A percentile compares a stretch with the other conserved stretches of the same genome.
These are phyloP conservation scores for Candida endomychidarum DNA, from an alignment of 805 yeast genomes.

Conservation along the genomic window DNA sequence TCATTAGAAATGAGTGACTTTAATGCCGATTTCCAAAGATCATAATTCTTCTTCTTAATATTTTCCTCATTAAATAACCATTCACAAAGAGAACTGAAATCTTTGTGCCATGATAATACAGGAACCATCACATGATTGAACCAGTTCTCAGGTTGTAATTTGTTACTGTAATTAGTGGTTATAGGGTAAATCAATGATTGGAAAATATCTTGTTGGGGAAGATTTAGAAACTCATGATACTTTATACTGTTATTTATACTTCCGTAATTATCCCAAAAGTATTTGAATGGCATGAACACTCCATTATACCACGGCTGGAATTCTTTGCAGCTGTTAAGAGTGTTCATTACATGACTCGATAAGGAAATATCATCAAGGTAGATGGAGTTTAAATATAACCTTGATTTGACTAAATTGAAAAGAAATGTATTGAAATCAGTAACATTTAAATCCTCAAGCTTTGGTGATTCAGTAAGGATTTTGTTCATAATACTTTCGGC, in stretches of 20 bases:
- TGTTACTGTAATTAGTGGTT: constrained; percentile 13
- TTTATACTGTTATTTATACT: constrained; percentile 8
- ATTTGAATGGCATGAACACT: constrained; percentile 26
- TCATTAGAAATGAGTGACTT: constrained; percentile 14
- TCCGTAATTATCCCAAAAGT: constrained; percentile 30
- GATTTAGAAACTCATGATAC: constrained; percentile 19
- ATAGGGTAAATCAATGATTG: constrained; percentile 26
- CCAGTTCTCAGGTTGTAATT: constrained; percentile 23
- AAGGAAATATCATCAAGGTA: constrained; percentile 20
- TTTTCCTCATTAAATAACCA: constrained; percentile 23
- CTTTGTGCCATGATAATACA: constrained; percentile 19
- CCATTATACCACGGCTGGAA: constrained; percentile 30
- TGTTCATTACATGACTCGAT: constrained; percentile 17
- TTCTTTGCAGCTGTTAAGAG: constrained; percentile 15
- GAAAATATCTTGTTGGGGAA: constrained; percentile 18
- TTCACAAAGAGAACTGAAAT: constrained; percentile 24
- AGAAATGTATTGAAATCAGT: not conserved
- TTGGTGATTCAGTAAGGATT: not conserved
- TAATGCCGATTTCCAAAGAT: constrained; percentile 22
- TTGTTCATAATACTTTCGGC: not conserved
- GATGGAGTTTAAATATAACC: constrained; percentile 20
- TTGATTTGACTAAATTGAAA: constrained; percentile 21
- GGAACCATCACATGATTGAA: constrained; percentile 32
- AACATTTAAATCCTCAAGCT: not conserved
- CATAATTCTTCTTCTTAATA: constrained; percentile 16